A percentile compares a stretch with the other conserved stretches of the same genome.
Conservation (phyloP, 352 stramenopile genomes). For the Pilasporangium apinafurcum region DNA sequence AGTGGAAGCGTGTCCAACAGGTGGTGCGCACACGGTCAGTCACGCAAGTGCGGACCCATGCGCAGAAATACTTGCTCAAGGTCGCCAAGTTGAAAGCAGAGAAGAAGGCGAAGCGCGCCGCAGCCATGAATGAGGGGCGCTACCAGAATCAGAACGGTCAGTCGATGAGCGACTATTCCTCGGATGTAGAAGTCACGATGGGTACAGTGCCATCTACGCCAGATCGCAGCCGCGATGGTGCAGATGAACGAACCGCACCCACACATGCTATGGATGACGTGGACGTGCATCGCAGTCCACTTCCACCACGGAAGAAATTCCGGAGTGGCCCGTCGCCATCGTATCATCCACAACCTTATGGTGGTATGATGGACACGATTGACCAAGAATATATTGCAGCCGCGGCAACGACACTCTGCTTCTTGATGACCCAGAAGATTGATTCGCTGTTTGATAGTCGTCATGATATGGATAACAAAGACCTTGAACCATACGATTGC, state of each 20-base stretch:
- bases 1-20: constrained; percentile 88
- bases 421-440: constrained; percentile 83
- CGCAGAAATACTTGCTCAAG: constrained; percentile 87
- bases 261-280: constrained; percentile 11
- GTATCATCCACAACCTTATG: too few species aligned
- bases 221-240: constrained; percentile 9
- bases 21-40: constrained; percentile 84
- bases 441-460: constrained; percentile 68
- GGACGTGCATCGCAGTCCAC: too few species aligned
- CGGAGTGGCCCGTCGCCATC: too few species aligned
- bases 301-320: constrained; percentile 44
- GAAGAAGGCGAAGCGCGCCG: constrained; percentile 44
- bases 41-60: constrained; percentile 84
- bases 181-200: constrained; percentile 13
- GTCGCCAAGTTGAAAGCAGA: constrained; percentile 85
- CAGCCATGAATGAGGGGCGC: constrained; percentile 10
- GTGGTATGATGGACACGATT: constrained; percentile 33
- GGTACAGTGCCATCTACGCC: constrained; percentile 31
- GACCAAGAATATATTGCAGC: constrained; percentile 80
- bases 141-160: constrained; percentile 5
- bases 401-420: constrained; percentile 71
- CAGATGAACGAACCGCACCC: too few species aligned
- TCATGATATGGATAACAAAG: constrained; percentile 35
- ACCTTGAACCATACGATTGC: constrained; percentile 73
- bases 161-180: constrained; percentile 12